Conservation (phyloP, 2,329 filamentous ascomycete genomes). For the Paramyrothecium sp. region DNA sequence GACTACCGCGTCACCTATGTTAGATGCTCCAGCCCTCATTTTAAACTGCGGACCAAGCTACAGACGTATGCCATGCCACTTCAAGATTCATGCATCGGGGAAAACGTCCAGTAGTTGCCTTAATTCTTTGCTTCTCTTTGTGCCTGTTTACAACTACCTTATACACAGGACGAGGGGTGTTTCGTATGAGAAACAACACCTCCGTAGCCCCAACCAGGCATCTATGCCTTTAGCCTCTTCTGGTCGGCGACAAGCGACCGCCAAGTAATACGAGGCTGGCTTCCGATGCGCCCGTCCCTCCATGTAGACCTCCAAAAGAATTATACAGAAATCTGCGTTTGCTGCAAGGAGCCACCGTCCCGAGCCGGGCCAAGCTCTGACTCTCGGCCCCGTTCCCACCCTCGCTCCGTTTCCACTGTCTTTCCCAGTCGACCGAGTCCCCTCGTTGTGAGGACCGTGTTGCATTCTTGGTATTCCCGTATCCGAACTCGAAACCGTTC, state of each 20-base stretch:
- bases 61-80: no score
- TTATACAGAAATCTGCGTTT: conserved; percentile 23
- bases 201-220: conserved; percentile 19
- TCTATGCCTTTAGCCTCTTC: conserved; percentile 17
- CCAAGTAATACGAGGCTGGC: conserved; percentile 8
- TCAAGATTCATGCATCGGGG: no score
- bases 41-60: no score
- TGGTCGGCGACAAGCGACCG: conserved; percentile 12
- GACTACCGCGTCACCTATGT: no score
- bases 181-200: conserved; percentile 19
- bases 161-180: conserved; percentile 30
- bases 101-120: no score
- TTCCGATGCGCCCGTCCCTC: conserved; percentile 12
- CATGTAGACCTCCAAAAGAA: conserved; percentile 20
- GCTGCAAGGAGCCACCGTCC: conserved; percentile 24
- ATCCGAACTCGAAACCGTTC: conserved; percentile 12
- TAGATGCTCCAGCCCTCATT: no score
- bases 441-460: conserved; percentile 10
- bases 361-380: conserved; percentile 24
- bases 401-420: conserved; percentile 21
- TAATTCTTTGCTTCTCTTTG: conserved; percentile 34
- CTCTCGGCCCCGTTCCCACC: conserved; percentile 16
- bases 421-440: conserved; percentile 18
- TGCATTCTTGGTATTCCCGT: conserved; percentile 31
- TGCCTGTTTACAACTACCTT: conserved; percentile 38